Conservation (phyloP, 1,284 basidiomycete species). For the Cryptococcus neoformans region DNA sequence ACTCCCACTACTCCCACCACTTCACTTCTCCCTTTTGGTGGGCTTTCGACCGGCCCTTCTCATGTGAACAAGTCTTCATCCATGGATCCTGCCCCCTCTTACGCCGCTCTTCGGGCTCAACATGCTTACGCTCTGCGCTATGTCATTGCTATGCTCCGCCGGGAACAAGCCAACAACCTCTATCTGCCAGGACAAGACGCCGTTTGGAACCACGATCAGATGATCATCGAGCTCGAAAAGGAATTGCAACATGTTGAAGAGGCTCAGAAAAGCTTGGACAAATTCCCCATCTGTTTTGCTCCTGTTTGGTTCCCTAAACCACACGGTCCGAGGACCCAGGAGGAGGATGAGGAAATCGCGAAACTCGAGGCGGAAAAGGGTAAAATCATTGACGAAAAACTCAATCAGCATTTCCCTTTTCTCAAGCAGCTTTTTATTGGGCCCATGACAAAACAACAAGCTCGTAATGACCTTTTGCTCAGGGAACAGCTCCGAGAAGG, state of each 20-base stretch:
- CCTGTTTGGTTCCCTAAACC: slow-evolving; percentile 21
- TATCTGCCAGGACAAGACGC: slow-evolving; percentile 31
- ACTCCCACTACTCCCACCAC: slow-evolving; percentile 4
- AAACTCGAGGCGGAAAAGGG: slow-evolving; percentile 15
- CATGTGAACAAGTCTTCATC: not conserved
- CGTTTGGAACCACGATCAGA: slow-evolving; percentile 22
- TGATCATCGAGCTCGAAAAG: slow-evolving; percentile 30
- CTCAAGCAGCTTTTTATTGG: slow-evolving; percentile 35
- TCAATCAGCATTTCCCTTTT: slow-evolving; percentile 26
- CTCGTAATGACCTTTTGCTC: slow-evolving; percentile 18
- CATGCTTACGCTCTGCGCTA: slow-evolving; percentile 29
- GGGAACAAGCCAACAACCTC: slow-evolving; percentile 31
- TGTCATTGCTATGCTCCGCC: slow-evolving; percentile 30
- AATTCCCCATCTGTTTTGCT: slow-evolving; percentile 25
- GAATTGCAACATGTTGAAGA: slow-evolving; percentile 26
- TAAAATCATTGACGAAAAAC: slow-evolving; percentile 17
- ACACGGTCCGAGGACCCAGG: slow-evolving; percentile 28
- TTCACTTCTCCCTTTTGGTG: too few relatives aligned
- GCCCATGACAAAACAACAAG: slow-evolving; percentile 35
- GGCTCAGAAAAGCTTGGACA: slow-evolving; percentile 30
- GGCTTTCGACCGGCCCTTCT: not conserved
- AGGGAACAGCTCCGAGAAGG: slow-evolving; percentile 26
- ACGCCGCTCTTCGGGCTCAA: slow-evolving; percentile 27
- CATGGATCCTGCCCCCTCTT: slow-evolving; percentile 12
- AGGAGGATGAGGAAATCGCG: slow-evolving; percentile 19